Percentiles rank a stretch among this genome's conserved stretches.
These are phyloP conservation scores for Turnera subulata DNA, from an alignment of 345 rosid genomes.

Conservation along the genomic window DNA sequence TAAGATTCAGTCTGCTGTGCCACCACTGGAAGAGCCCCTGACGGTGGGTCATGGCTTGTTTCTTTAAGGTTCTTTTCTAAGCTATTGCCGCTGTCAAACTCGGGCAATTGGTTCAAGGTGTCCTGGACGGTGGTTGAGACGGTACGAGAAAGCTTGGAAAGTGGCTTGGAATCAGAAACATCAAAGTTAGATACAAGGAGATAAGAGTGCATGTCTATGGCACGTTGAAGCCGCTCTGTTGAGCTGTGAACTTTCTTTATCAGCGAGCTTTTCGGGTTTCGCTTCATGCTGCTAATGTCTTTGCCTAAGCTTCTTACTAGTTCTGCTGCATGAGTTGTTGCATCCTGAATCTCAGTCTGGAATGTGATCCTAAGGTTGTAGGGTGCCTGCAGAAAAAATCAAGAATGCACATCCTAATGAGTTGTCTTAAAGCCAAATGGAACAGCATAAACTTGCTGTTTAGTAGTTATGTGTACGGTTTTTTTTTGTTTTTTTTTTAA, in stretches of 20 bases:
- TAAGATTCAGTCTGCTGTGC: conserved; percentile 32
- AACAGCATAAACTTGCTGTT: not conserved
- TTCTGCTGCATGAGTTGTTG: conserved; percentile 49
- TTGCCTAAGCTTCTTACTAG: conserved; percentile 46
- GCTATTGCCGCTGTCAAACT: conserved; percentile 12
- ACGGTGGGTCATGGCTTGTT: not conserved
- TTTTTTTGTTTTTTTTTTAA: no score
- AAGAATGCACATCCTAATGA: not conserved
- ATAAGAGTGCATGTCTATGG: conserved; percentile 47
- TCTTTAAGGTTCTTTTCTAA: conserved; percentile 1
- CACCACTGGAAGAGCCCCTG: conserved; percentile 7
- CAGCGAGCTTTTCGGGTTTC: conserved; percentile 29
- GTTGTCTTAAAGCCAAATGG: not conserved
- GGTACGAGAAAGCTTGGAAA: conserved; percentile 18
- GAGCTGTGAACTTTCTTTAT: conserved; percentile 47
- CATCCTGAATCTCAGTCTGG: conserved; percentile 43
- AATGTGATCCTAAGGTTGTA: conserved; percentile 44
- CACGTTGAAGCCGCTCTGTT: conserved; percentile 41
- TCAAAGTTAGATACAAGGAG: conserved; percentile 37
- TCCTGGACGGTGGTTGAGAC: conserved; percentile 14
- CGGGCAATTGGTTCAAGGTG: conserved; percentile 6
- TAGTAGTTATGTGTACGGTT: no score
- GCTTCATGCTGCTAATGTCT: conserved; percentile 46
- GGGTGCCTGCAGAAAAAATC: conserved; percentile 44
- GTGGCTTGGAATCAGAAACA: conserved; percentile 27